Base-by-base conservation (phyloP, 192 early-diverging fungal genomes). In the Paraglomus occultum region DNA sequence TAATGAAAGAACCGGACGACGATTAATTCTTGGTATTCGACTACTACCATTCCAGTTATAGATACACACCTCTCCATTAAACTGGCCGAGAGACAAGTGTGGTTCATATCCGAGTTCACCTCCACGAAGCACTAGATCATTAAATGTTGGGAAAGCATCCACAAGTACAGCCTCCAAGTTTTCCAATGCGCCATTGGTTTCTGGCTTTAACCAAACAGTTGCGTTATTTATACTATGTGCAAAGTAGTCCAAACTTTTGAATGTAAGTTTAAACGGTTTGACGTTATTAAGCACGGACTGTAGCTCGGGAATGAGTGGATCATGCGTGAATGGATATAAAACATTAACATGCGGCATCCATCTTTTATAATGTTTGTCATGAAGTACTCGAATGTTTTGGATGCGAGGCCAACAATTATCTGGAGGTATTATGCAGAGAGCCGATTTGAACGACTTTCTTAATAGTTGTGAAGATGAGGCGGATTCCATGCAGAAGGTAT, bases 311-410 rank as follows among this genome's bases (percentile, higher is more conserved):
- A 31, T 31, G 3, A 31, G 31, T 31, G 11, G 49, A 50, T 50
- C 40, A 42, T 40, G 14, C 6, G 31, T 60, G 45, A 60, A 60
- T 17, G 58, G 58, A 60, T 60, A 60, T 17, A 60, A 17, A 17
- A 60, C n/a, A 60, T 60, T 60, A 42, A 60, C 42, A 15, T 60
- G 58, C 10, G 58, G 58, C 58, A 60, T 60, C 58, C 58, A 60
- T 60, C 58, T 60, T n/a, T 60, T 60, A 15, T 17, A 60, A 42
- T 60, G 58, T 45, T 60, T 60, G 45, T 60, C 58, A 60, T 60
- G 58, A 18, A 44, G 18, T 60, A 44, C 40, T 23, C 58, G 23
- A 42, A 60, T 60, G 40, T 8, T 14, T 60, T 60, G 58, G 45
- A 60, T 60, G n/a, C 45, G 40, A 44, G 31, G 7, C 58, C 58